Conservation (phyloP, 108 stramenopile species). For the Cyclotella atomus region DNA sequence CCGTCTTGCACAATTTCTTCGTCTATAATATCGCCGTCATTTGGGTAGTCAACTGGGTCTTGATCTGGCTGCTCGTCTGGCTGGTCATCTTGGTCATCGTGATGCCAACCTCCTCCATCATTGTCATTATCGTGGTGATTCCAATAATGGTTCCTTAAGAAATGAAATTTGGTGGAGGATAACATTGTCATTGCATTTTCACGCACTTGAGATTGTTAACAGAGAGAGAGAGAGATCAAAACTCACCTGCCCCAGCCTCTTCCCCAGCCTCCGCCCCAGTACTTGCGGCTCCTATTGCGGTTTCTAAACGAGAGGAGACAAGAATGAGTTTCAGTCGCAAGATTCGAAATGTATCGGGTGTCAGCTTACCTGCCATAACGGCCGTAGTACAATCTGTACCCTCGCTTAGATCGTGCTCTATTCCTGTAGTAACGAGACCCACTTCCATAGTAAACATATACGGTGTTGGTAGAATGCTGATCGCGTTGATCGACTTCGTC, state of each 20-base stretch:
- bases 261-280: not conserved
- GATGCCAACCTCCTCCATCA: not conserved
- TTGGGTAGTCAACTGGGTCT: not conserved
- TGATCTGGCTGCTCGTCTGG: not conserved
- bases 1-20: not conserved
- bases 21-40: not conserved
- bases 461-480: not conserved
- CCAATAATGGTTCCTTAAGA: too few relatives aligned
- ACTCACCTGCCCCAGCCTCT: not conserved
- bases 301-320: too few relatives aligned
- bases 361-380: too few relatives aligned
- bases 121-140: not conserved
- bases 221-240: not conserved
- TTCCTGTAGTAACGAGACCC: conserved; percentile 2
- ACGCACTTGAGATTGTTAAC: not conserved
- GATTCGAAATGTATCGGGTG: too few relatives aligned
- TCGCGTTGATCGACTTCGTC: not conserved
- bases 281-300: not conserved
- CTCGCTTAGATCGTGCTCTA: too few relatives aligned
- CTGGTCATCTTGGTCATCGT: not conserved
- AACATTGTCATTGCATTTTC: not conserved
- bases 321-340: too few relatives aligned
- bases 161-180: too few relatives aligned
- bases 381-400: too few relatives aligned
- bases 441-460: not conserved